Evolutionary conservation across 1,139 yeast genomes (phyloP).

Genomic region (Petasospora rhodanensis): DNA sequence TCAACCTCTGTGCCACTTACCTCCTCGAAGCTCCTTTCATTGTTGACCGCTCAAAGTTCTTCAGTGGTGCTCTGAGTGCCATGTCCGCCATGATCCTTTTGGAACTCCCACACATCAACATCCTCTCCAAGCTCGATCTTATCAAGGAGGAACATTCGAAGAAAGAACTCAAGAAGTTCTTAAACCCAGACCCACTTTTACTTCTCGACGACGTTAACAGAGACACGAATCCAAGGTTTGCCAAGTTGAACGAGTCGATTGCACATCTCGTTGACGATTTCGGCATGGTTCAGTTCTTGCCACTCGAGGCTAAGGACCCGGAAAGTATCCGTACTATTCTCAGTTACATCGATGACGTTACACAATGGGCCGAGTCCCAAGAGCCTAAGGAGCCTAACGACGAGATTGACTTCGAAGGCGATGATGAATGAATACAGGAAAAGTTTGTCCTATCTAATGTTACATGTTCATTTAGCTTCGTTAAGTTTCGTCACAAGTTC

Average conservation of each 20-base stretch:
- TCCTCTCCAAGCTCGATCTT: constrained; percentile 80
- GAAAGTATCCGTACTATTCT: constrained; percentile 79
- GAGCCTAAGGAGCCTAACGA: constrained; percentile 96
- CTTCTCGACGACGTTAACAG: constrained; percentile 48
- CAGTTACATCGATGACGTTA: constrained; percentile 91
- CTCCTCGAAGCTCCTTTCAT: constrained; percentile 92
- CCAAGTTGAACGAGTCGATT: constrained; percentile 70
- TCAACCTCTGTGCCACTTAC: constrained; percentile 88
- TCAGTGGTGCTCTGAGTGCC: constrained; percentile 92
- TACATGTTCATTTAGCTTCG: constrained; percentile 11
- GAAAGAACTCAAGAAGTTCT: constrained; percentile 72
- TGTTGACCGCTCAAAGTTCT: constrained; percentile 83
- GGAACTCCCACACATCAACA: constrained; percentile 91
- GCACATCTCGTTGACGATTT: constrained; percentile 92
- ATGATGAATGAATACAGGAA: constrained; percentile 9
- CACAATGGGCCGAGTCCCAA: constrained; percentile 96
- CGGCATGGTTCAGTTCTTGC: constrained; percentile 97
- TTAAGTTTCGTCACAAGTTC: constrained; percentile 19
- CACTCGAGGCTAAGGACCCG: constrained; percentile 78
- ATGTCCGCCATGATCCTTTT: constrained; percentile 97
- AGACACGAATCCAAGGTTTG: constrained; percentile 68
- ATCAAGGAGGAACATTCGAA: constrained; percentile 70
- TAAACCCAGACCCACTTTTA: constrained; percentile 87
- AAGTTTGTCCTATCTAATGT: neutral
- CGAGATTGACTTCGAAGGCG: constrained; percentile 56